Base-by-base conservation (phyloP, 2,329 filamentous ascomycete genomes). In the Metarhizium humberi region DNA sequence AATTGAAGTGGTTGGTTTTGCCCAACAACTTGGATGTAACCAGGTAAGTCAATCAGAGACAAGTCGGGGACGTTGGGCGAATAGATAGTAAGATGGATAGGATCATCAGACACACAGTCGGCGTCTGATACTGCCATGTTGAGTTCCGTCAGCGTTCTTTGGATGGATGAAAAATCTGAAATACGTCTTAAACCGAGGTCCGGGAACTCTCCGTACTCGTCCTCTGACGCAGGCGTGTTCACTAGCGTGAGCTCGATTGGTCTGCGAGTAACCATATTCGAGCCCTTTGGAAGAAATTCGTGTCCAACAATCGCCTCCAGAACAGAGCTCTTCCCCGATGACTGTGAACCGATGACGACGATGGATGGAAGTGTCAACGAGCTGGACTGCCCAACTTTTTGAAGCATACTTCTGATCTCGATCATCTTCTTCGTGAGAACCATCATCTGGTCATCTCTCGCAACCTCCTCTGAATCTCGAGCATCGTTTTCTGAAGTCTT, bases 371-470 rank as follows among this genome's bases (percentile, higher is more conserved):
- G 75, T 1, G 88, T 92, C 59, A 99, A 76, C 3, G 89, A 84
- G 60, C 87, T 90, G 0, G 92, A 95, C 74, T 99, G 92, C 38
- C 92, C 95, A 50, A 99, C 88, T 30, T 86, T 90, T 66, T 95
- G 88, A 29, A 99, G 78, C 55, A 99, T 90, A 62, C 86, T 92
- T 62, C 95, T 81, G 56, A 99, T 97, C 75, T 99, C 94, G 66
- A 99, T 99, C 94, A 99, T 99, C 75, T 97, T 97, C 75, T 94
- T 92, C 2, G 95, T 99, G 66, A 99, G 77, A 62, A 96, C 79
- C 94, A 99, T 99, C 92, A 99, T 99, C 71, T 99, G 94, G 68
- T 99, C 94, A 65, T 99, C 94, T 64, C 85, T 84, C 18, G 90
- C 89, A 51, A 80, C 78, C 65, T 88, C 84, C 55, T 86, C 82